These are phyloP conservation scores for Anthracocystis walkeri DNA, from an alignment of 1,284 basidiomycete species.

Conservation along the genomic window DNA sequence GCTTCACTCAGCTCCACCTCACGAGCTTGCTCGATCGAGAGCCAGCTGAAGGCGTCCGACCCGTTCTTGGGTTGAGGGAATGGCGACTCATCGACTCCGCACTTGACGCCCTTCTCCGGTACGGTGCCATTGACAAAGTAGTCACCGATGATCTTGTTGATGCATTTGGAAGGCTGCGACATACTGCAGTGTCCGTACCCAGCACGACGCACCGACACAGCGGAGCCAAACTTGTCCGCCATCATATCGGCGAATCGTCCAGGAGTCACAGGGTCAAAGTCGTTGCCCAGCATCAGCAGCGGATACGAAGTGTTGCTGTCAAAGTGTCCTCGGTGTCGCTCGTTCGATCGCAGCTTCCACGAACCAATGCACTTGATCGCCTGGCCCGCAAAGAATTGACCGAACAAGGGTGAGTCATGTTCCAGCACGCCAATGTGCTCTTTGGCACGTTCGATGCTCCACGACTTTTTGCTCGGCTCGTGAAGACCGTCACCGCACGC, in stretches of 20 bases:
- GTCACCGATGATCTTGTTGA: constrained; percentile 45
- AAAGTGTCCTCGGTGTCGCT: constrained; percentile 50
- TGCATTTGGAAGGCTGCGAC: constrained; percentile 48
- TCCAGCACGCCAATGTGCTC: constrained; percentile 33
- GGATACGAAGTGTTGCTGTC: constrained; percentile 49
- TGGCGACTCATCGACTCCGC: constrained; percentile 36
- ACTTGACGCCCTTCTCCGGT: constrained; percentile 42
- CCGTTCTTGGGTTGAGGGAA: constrained; percentile 42
- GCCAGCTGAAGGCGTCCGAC: constrained; percentile 4
- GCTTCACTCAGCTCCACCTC: constrained; percentile 25
- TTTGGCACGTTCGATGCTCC: constrained; percentile 36
- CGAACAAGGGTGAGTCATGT: constrained; percentile 41
- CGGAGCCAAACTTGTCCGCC: constrained; percentile 41
- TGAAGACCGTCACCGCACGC: constrained; percentile 44
- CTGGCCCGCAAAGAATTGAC: constrained; percentile 40
- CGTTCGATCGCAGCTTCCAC: constrained; percentile 48
- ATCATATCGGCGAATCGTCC: constrained; percentile 45
- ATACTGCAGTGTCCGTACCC: constrained; percentile 57
- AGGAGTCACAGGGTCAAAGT: constrained; percentile 58
- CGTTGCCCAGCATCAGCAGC: constrained; percentile 52
- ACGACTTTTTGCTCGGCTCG: constrained; percentile 18
- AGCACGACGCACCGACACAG: constrained; percentile 38
- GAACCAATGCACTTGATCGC: constrained; percentile 35
- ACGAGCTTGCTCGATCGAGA: constrained; percentile 24
- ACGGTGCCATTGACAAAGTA: constrained; percentile 56